Percentiles rank a stretch among this genome's conserved stretches.
Evolutionary conservation across 495 filamentous ascomycete genomes (phyloP).

Genomic region (Hyphodiscus hymeniophilus): DNA sequence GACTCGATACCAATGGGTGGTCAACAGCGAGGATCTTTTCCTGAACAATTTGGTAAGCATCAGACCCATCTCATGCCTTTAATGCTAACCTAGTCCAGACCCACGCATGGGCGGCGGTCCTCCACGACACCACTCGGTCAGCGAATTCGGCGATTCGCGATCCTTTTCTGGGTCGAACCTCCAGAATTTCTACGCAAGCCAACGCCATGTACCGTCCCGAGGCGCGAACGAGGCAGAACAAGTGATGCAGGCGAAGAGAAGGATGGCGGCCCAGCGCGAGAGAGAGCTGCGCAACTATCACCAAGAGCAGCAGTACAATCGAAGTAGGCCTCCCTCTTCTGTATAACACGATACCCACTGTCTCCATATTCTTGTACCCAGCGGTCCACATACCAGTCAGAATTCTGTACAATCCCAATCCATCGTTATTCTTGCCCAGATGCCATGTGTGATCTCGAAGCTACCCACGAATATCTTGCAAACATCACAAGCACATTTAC

Average conservation of each 20-base stretch:
- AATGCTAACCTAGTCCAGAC: constrained; percentile 23
- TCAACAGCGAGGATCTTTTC: constrained; percentile 1
- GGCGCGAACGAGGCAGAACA: constrained; percentile 88
- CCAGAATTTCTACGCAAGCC: constrained; percentile 88
- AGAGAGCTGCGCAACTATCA: constrained; percentile 99
- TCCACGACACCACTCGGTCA: constrained; percentile 70
- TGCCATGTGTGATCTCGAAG: constrained; percentile 16
- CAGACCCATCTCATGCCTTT: constrained; percentile 48
- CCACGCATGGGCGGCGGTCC: constrained; percentile 55
- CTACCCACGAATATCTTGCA: constrained; percentile 20
- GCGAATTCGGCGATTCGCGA: constrained; percentile 67
- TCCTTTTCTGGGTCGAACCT: constrained; percentile 70
- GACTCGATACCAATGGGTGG: constrained; percentile 75
- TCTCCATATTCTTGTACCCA: constrained; percentile 37
- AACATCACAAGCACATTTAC: constrained; percentile 28
- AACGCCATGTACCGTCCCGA: constrained; percentile 76
- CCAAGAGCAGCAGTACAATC: constrained; percentile 99
- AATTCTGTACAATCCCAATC: constrained; percentile 13
- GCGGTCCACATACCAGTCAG: constrained; percentile 25
- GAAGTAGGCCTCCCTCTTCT: constrained; percentile 74
- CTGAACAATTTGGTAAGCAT: constrained; percentile 25
- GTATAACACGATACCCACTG: constrained; percentile 42
- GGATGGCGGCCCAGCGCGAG: constrained; percentile 97
- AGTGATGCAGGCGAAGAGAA: constrained; percentile 97
- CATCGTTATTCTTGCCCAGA: constrained; percentile 15